Base-by-base conservation (phyloP, 202 grass and related monocot genomes). In the Dendrocalamus latiflorus region DNA sequence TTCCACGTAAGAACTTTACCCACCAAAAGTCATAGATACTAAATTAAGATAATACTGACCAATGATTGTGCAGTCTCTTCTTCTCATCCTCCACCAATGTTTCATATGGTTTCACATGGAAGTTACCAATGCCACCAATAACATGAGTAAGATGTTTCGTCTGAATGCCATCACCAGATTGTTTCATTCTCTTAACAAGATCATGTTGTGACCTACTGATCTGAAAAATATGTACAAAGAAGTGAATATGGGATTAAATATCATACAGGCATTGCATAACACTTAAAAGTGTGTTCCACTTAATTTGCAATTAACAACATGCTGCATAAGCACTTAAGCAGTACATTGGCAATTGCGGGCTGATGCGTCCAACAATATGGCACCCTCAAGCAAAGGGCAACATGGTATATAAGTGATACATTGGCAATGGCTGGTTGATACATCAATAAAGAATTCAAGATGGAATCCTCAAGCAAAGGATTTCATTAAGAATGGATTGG, bases 1-100 rank as follows among this genome's bases (percentile, higher is more conserved):
- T 69, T 68, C 12, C 14, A 47, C 65, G 58, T 80, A 53, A 80
- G 61, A 53, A 79, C 42, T 54, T 50, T 12, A 73, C 61, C 42
- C 25, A 47, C 7, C 37, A 51, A 16, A 41, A 33, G 49, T 16
- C 8, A 22, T 28, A 44, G 9, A 61, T 10, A 16, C 43, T 16
- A 65, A 24, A 66, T 26, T 50, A 28, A 74, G 33, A 49, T 38
- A 81, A 64, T 71, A 77, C 87, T 65, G 65, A 89, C 82, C 87
- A 89, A 68, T 85, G 70, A 39, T 76, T 62, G 36, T 77, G 70
- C 54, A 71, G 48, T 73, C 45, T 75, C 53, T 77, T 62, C 26
- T 76, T 81, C 41, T 89, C 82, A 81, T 89, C 81, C 69, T 89
- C 82, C 71, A 76, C 53, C 67, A 81, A 57, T 70, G 34, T 70